phyloP scores from a whole-genome alignment of 1,139 yeast species.

The Hyphopichia buzzinii region DNA sequence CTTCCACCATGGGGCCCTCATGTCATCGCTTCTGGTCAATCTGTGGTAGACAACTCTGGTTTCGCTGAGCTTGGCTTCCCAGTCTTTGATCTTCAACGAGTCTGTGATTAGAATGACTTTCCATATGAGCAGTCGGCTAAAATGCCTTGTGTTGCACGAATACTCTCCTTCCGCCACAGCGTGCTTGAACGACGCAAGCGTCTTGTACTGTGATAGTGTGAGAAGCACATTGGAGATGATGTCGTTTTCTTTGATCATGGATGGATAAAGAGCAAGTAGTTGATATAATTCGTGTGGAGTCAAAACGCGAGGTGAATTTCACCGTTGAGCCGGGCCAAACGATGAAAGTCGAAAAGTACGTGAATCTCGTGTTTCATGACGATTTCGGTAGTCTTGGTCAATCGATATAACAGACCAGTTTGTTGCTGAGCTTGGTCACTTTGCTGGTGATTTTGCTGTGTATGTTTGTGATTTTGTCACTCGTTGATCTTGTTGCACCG shows the following conservation, averaged over 20 bases:
- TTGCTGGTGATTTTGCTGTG: too few relatives aligned
- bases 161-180: conserved; percentile 36
- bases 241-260: conserved; percentile 34
- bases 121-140: conserved; percentile 39
- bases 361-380: too few relatives aligned
- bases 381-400: too few relatives aligned
- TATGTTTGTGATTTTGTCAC: too few relatives aligned
- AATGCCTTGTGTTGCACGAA: conserved; percentile 20
- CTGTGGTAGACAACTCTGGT: conserved; percentile 40
- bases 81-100: conserved; percentile 32
- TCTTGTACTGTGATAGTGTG: conserved; percentile 38
- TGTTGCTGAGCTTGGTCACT: too few relatives aligned
- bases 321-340: too few relatives aligned
- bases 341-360: too few relatives aligned
- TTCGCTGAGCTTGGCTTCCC: conserved; percentile 30
- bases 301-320: too few relatives aligned
- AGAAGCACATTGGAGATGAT: conserved; percentile 38
- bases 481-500: too few relatives aligned
- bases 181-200: conserved; percentile 24
- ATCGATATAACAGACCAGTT: too few relatives aligned
- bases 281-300: too few relatives aligned
- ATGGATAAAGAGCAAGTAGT: too few relatives aligned
- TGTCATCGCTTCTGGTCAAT: conserved; percentile 28
- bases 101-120: conserved; percentile 39
- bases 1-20: conserved; percentile 41